Base-by-base conservation (phyloP, 176 grass and related monocot species). In the Thinopyrum elongatum region DNA sequence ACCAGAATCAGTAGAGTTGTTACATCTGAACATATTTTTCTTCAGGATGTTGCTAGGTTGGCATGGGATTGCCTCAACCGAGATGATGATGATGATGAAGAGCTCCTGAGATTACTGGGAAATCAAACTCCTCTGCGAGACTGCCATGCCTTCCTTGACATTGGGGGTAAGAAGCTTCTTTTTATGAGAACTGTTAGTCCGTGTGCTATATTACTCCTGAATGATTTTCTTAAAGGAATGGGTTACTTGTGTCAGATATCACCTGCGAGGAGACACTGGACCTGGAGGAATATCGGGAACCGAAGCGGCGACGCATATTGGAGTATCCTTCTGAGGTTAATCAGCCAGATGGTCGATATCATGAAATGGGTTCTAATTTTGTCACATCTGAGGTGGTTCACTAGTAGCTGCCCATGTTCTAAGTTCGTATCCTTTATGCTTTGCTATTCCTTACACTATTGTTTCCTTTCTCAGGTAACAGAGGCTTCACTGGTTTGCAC, bases 121-220 rank as follows among this genome's bases (percentile, higher is more conserved):
- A 85, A 87, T 30, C 92, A 87, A 87, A 94, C 92, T 76, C 92
- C 92, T 16, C 74, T 90, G 23, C 84, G 46, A 26, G 84, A 94
- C 55, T 92, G 84, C 41, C 51, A 33, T 23, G 66, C 62, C 55
- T 86, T 92, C 4, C 81, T 81, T 71, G 81, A 89, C 74, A 33
- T 85, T 49, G 65, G 36, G 36, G 90, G 87, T 92, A 87, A 17
- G 67, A 23, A 53, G 35, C n/a, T 30, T 80, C 44, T 79, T 57
- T 1, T 68, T 74, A 12, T 33, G 29, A 68, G 4, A 47, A 46
- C 27, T 49, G 36, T 75, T 15, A 30, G 5, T 85, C 42, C 0
- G 4, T 77, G 51, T 22, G 19, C 53, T 46, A 46, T 46, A 46
- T 13, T 61, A 2, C 35, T 35, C 47, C 83, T 47, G 31, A 91